These are phyloP conservation scores for Aspergillus baeticus DNA, from an alignment of 495 filamentous ascomycete genomes.

Conservation along the genomic window DNA sequence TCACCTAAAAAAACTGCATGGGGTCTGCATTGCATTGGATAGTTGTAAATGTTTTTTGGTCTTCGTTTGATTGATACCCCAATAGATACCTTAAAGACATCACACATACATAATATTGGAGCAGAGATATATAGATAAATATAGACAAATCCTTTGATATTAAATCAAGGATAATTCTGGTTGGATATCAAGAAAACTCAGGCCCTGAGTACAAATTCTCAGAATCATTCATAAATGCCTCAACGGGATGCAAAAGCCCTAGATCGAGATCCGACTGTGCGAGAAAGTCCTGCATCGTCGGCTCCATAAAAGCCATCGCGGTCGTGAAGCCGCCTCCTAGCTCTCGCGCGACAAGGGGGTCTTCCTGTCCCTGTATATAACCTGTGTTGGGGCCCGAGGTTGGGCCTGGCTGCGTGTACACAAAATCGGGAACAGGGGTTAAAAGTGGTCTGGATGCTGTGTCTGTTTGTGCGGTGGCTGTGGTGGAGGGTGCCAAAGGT, in stretches of 20 bases:
- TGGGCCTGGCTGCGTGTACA: not conserved
- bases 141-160: not conserved
- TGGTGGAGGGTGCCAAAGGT: not conserved
- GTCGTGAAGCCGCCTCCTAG: conserved; percentile 35
- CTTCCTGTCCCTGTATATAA: not conserved
- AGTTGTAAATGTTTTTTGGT: too few relatives aligned
- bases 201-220: conserved; percentile 41
- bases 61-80: too few relatives aligned
- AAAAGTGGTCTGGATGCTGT: not conserved
- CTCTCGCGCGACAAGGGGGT: not conserved
- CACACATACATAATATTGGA: too few relatives aligned
- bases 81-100: too few relatives aligned
- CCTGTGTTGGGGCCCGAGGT: not conserved
- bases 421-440: not conserved
- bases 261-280: conserved; percentile 45
- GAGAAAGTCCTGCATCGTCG: conserved; percentile 46
- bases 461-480: not conserved
- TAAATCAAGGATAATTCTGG: too few relatives aligned
- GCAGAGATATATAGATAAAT: not conserved
- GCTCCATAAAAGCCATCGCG: conserved; percentile 45
- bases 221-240: conserved; percentile 39
- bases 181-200: conserved; percentile 25
- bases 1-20: too few relatives aligned
- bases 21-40: too few relatives aligned
- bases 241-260: conserved; percentile 39